Evolutionary conservation across 116 monocot species (phyloP).

Genomic region (Zostera marina): DNA sequence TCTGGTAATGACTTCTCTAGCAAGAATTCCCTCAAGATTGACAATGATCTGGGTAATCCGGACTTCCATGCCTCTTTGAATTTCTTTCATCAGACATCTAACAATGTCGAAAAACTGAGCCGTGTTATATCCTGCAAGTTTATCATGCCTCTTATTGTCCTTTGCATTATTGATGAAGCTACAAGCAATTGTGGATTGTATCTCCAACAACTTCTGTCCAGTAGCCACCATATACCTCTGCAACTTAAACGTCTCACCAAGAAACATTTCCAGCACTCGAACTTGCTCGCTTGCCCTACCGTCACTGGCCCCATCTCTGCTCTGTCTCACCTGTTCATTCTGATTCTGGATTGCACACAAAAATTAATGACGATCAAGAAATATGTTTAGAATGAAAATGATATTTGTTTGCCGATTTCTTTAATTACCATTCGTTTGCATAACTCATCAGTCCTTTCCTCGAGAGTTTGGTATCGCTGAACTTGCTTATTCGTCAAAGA

Average conservation of each 20-base stretch:
- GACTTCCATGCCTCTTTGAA: slow-evolving; percentile 72
- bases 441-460: slow-evolving; percentile 68
- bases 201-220: slow-evolving; percentile 72
- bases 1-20: slow-evolving; percentile 22
- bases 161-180: slow-evolving; percentile 6
- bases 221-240: slow-evolving; percentile 79
- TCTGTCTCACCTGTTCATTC: slow-evolving; percentile 18
- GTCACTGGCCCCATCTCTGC: slow-evolving; percentile 1
- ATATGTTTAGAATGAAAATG: not conserved
- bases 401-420: not conserved
- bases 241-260: slow-evolving; percentile 79
- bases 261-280: slow-evolving; percentile 30
- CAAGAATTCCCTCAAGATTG: slow-evolving; percentile 63
- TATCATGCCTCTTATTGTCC: slow-evolving; percentile 4
- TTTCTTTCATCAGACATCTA: slow-evolving; percentile 44
- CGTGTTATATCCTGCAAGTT: slow-evolving; percentile 35
- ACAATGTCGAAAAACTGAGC: slow-evolving; percentile 51
- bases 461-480: slow-evolving; percentile 70
- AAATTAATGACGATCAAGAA: no score
- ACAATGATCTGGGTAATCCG: slow-evolving; percentile 68
- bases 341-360: slow-evolving; percentile 16
- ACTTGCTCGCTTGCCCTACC: slow-evolving; percentile 26
- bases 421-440: slow-evolving; percentile 54
- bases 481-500: slow-evolving; percentile 64
- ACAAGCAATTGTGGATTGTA: slow-evolving; percentile 35